Percentiles rank a stretch among this genome's conserved stretches.
These are phyloP conservation scores for Lippia alba DNA, from an alignment of 305 asterid genomes.

Conservation along the genomic window DNA sequence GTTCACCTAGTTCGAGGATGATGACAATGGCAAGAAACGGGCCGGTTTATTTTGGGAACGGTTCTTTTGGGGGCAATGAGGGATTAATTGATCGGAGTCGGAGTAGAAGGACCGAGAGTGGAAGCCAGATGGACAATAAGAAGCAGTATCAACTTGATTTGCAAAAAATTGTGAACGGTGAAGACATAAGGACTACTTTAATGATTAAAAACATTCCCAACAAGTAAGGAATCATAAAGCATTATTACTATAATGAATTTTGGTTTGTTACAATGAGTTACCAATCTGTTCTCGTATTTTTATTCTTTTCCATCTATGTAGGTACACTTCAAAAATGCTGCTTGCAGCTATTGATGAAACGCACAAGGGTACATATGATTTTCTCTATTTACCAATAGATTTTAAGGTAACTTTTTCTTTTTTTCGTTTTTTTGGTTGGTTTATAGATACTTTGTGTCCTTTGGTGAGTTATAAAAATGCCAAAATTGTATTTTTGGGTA, in stretches of 20 bases:
- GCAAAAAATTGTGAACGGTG: conserved; percentile 76
- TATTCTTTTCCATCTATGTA: conserved; percentile 36
- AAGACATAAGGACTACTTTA: conserved; percentile 86
- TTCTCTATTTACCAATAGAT: conserved; percentile 94
- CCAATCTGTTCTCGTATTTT: conserved; percentile 12
- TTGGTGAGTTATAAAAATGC: background rate
- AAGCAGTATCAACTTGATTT: conserved; percentile 88
- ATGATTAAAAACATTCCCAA: conserved; percentile 96
- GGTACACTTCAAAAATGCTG: conserved; percentile 98
- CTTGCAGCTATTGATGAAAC: conserved; percentile 89
- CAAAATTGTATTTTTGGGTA: background rate
- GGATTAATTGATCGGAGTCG: conserved; percentile 72
- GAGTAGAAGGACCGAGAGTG: conserved; percentile 68
- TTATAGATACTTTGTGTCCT: background rate
- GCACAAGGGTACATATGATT: conserved; percentile 89
- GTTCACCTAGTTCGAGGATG: conserved; percentile 71
- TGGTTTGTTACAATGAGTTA: conserved; percentile 1
- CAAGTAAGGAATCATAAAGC: conserved; percentile 57
- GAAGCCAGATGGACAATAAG: conserved; percentile 73
- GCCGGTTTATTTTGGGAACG: conserved; percentile 63
- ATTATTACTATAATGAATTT: background rate
- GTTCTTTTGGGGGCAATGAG: conserved; percentile 64
- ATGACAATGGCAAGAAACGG: conserved; percentile 70
- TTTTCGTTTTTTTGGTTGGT: background rate
- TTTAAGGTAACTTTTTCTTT: conserved; percentile 65